Evolutionary conservation across 129 eudicot species (phyloP).

Genomic region (Centrapalus pauciflorus): DNA sequence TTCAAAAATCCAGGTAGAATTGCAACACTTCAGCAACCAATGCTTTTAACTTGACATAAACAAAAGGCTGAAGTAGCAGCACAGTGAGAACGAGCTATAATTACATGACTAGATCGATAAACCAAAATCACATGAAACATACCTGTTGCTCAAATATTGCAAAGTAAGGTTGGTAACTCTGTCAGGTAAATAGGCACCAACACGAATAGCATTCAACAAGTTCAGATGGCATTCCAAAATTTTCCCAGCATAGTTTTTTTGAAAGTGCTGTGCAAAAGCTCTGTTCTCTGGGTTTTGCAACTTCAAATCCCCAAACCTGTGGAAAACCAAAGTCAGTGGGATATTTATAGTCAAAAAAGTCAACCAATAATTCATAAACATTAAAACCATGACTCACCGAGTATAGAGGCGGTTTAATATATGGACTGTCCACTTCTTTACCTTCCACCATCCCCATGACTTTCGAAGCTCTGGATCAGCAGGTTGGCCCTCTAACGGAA

Average conservation of each 20-base stretch:
- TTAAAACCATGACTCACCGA: conserved; percentile 42
- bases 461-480: conserved; percentile 83
- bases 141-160: conserved; percentile 91
- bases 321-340: background rate
- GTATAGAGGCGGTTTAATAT: conserved; percentile 91
- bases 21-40: background rate
- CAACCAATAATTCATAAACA: background rate
- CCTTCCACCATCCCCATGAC: conserved; percentile 99
- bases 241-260: conserved; percentile 78
- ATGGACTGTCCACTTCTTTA: conserved; percentile 93
- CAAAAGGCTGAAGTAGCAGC: background rate
- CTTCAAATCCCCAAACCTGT: conserved; percentile 83
- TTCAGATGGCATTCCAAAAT: conserved; percentile 86
- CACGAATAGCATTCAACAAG: conserved; percentile 68
- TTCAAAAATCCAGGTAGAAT: background rate
- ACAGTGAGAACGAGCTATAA: background rate
- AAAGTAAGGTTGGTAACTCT: conserved; percentile 76
- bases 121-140: background rate
- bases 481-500: conserved; percentile 93
- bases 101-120: background rate
- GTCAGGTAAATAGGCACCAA: conserved; percentile 91
- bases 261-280: conserved; percentile 81
- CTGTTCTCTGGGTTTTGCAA: conserved; percentile 79
- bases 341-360: background rate
- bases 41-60: background rate